Base-by-base conservation (phyloP, 108 stramenopile species). In the Ochromonas danica region DNA sequence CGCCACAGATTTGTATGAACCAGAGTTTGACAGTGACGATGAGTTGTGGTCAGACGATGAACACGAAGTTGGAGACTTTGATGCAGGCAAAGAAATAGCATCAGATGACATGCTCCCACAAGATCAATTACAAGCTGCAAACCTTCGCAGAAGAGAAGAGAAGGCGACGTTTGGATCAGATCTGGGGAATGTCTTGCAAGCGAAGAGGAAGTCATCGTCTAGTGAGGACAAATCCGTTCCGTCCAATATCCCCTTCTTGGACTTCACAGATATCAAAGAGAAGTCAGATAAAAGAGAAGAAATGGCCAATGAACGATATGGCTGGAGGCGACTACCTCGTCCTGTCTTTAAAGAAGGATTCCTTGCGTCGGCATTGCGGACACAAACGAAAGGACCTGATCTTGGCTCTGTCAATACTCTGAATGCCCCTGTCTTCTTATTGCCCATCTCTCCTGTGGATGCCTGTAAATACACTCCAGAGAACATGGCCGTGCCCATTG, bases 361-460 rank as follows among this genome's bases (percentile, higher is more conserved):
- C 40, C 6, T 75, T 3, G 22, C 25, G 36, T 14, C 3, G 6
- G 6, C n/a, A 35, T 31, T 60, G 45, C 3, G 38, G 31, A 75
- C 72, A 6, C 43, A 75, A 14, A 36, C 35, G 28, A 10, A 3
- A 27, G 72, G 72, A 6, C 72, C 72, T 6, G 72, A 75, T 60
- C 14, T 10, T 10, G 31, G 3, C 27, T 42, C 72, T 10, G 6
- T 6, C 51, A 75, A 75, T 41, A 75, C 43, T 6, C 36, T 60
- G 27, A 75, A 75, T 36, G 41, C 72, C 10, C 72, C 72, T 6
- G 31, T 75, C 25, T 75, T 75, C 51, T 75, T 75, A 36, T 28
- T 75, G 72, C 72, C 72, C 3, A 45, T 75, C n/a, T 75, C 72
- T 30, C 72, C 72, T 27, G 72, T 75, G 6, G 72, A 75, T 36